Percentiles rank a stretch among this genome's conserved stretches.
phyloP scores from a whole-genome alignment of 148 eudicot species.

The Chenopodium formosanum region DNA sequence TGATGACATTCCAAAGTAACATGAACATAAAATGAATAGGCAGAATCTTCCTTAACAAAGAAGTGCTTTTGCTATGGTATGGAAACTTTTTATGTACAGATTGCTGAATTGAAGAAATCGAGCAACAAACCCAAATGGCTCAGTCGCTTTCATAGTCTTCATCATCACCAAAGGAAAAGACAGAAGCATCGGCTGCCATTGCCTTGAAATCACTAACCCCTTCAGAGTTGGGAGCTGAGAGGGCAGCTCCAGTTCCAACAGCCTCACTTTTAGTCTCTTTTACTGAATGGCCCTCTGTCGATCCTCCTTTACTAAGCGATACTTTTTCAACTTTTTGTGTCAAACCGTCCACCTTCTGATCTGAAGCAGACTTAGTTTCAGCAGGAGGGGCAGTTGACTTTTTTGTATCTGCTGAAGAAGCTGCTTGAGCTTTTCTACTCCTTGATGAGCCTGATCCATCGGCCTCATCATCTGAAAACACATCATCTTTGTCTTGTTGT shows the following conservation, averaged over 20 bases:
- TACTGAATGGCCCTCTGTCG: slow-evolving; percentile 25
- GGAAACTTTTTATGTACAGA: slow-evolving; percentile 44
- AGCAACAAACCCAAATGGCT: slow-evolving; percentile 18
- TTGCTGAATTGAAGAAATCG: slow-evolving; percentile 16
- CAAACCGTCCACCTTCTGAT: slow-evolving; percentile 42
- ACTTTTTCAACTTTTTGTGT: slow-evolving; percentile 52
- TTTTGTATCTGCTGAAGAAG: slow-evolving; percentile 32
- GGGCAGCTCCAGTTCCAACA: slow-evolving; percentile 17
- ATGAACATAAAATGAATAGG: slow-evolving; percentile 15
- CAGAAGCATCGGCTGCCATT: slow-evolving; percentile 99
- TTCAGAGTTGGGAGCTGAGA: slow-evolving; percentile 34
- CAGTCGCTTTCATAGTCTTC: slow-evolving; percentile 88
- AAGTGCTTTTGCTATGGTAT: slow-evolving; percentile 21
- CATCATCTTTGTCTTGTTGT: slow-evolving; percentile 62
- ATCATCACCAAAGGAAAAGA: slow-evolving; percentile 91
- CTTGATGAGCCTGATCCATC: slow-evolving; percentile 53
- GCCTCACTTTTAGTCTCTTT: slow-evolving; percentile 40
- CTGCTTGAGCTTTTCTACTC: slow-evolving; percentile 33
- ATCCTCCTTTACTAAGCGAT: slow-evolving; percentile 45
- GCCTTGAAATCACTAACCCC: slow-evolving; percentile 91
- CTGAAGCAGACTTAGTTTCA: slow-evolving; percentile 33
- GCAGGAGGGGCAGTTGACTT: slow-evolving; percentile 34
- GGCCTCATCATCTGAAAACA: slow-evolving; percentile 75
- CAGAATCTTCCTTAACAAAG: slow-evolving; percentile 11
- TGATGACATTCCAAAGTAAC: background rate